A percentile compares a stretch with the other conserved stretches of the same genome.
Conservation (phyloP, 768 basidiomycete genomes). For the Russula emetica region DNA sequence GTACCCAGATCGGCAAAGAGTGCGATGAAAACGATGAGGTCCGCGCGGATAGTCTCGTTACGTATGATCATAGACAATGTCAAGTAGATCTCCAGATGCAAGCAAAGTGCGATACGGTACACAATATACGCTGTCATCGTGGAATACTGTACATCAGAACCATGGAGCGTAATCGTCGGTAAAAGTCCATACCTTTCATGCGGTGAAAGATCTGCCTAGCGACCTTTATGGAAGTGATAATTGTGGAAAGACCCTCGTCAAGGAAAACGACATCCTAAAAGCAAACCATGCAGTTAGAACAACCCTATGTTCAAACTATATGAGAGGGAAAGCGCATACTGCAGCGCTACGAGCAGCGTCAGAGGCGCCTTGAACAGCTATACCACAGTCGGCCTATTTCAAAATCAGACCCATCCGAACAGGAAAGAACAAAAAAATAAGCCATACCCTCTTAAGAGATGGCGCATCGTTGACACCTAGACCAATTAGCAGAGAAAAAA, state of each 20-base stretch:
- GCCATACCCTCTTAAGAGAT: slow-evolving; percentile 33
- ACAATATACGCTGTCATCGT: slow-evolving; percentile 44
- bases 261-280: slow-evolving; percentile 43
- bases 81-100: slow-evolving; percentile 47
- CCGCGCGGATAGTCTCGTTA: slow-evolving; percentile 47
- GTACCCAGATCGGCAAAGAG: slow-evolving; percentile 47
- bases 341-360: slow-evolving; percentile 42
- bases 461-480: slow-evolving; percentile 35
- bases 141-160: slow-evolving; percentile 31
- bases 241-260: slow-evolving; percentile 43
- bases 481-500: slow-evolving; percentile 16
- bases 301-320: background rate
- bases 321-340: slow-evolving; percentile 15
- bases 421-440: slow-evolving; percentile 23
- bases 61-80: slow-evolving; percentile 43
- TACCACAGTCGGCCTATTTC: slow-evolving; percentile 35
- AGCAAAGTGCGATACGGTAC: slow-evolving; percentile 48
- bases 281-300: background rate
- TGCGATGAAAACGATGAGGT: slow-evolving; percentile 44
- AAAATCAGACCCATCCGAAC: background rate
- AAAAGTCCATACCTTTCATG: slow-evolving; percentile 38
- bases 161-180: too few species aligned
- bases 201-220: slow-evolving; percentile 49
- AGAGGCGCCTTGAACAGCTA: slow-evolving; percentile 43
- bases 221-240: slow-evolving; percentile 46